Conservation (phyloP, 177 flowering plant species). For the Vitis hybrid region DNA sequence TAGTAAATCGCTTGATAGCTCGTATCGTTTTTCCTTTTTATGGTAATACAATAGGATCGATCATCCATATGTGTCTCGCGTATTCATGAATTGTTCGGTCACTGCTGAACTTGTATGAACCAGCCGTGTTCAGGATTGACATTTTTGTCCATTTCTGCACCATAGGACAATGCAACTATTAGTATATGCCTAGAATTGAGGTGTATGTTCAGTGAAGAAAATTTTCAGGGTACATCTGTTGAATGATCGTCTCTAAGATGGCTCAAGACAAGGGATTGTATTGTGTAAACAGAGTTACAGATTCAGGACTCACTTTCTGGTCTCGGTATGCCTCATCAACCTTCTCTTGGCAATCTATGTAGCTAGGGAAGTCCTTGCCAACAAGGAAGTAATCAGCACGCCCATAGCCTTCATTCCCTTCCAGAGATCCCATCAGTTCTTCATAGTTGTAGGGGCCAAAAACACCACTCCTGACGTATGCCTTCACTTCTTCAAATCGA, state of each 20-base stretch:
- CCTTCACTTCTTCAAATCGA: constrained; percentile 80
- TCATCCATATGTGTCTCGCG: constrained; percentile 83
- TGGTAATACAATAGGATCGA: constrained; percentile 52
- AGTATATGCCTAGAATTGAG: not conserved
- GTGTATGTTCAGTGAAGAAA: too few relatives aligned
- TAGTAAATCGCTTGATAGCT: too few relatives aligned
- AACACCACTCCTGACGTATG: constrained; percentile 66
- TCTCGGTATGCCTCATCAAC: constrained; percentile 84
- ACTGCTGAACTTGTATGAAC: constrained; percentile 94
- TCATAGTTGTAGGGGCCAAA: constrained; percentile 68
- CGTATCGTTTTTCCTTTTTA: constrained; percentile 4
- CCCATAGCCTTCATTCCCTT: constrained; percentile 93
- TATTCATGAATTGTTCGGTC: constrained; percentile 90
- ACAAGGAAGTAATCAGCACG: constrained; percentile 93
- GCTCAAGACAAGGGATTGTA: too few relatives aligned
- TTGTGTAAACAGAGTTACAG: not conserved
- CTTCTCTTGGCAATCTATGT: constrained; percentile 89
- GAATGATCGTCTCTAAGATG: too few relatives aligned
- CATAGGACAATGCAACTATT: constrained; percentile 9
- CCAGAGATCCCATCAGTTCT: constrained; percentile 80
- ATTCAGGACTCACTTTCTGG: constrained; percentile 52
- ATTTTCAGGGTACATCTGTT: too few relatives aligned
- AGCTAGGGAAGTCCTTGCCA: constrained; percentile 93
- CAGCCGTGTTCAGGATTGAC: constrained; percentile 94
- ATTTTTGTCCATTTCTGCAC: constrained; percentile 89